phyloP scores from a whole-genome alignment of 192 early-diverging fungal genomes.

The Backusella parvicylindrica region DNA sequence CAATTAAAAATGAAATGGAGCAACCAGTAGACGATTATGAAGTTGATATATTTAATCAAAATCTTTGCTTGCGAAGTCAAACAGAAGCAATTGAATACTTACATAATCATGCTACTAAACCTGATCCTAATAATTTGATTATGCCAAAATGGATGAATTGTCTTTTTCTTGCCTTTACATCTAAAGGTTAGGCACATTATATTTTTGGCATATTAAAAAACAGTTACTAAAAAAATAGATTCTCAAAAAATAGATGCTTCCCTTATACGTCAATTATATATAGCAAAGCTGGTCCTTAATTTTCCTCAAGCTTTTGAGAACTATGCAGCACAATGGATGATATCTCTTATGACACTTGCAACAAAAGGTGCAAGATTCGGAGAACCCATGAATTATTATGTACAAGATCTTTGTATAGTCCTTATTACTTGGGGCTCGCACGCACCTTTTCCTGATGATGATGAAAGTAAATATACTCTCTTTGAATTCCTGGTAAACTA shows the following conservation, averaged over 20 bases:
- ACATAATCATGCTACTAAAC: constrained; percentile 38
- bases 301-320: constrained; percentile 57
- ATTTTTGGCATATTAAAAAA: background rate
- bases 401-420: constrained; percentile 63
- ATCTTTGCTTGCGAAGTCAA: constrained; percentile 63
- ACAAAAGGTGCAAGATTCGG: constrained; percentile 49
- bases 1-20: background rate
- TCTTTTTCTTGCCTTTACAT: constrained; percentile 46
- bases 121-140: constrained; percentile 17
- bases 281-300: constrained; percentile 67
- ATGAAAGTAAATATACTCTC: constrained; percentile 39
- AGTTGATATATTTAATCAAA: constrained; percentile 54
- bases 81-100: constrained; percentile 54
- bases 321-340: constrained; percentile 57
- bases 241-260: background rate
- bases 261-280: constrained; percentile 39
- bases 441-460: constrained; percentile 17
- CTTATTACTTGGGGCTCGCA: constrained; percentile 59
- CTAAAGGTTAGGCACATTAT: constrained; percentile 25
- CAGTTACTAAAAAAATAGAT: background rate
- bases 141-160: constrained; percentile 69
- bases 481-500: constrained; percentile 42
- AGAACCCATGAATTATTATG: constrained; percentile 64
- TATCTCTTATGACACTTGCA: constrained; percentile 52
- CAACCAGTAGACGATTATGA: constrained; percentile 28